These are phyloP conservation scores for Pichia insulana DNA, from an alignment of 805 yeast species.

Conservation along the genomic window DNA sequence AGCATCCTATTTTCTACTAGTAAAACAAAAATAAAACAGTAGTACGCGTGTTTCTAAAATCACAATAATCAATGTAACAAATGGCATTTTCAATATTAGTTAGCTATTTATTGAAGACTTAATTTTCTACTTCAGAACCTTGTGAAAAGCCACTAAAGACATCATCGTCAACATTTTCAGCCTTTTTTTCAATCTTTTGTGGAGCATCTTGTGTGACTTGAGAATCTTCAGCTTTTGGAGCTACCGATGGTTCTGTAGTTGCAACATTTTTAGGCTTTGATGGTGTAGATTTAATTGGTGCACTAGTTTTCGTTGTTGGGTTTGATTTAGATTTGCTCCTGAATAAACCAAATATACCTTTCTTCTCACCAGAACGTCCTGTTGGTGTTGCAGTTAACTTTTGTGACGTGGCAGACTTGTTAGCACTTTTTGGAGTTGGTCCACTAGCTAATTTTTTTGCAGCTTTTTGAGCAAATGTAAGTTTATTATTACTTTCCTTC, in stretches of 20 bases:
- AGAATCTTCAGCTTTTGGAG: conserved; percentile 19
- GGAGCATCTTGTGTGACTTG: conserved; percentile 19
- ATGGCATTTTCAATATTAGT: background rate
- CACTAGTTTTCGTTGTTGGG: background rate
- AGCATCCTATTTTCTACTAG: too few species aligned
- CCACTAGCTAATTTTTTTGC: background rate
- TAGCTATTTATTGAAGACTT: too few species aligned
- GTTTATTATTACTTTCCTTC: conserved; percentile 8
- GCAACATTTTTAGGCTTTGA: conserved; percentile 1
- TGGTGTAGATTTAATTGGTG: background rate
- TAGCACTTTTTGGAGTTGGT: conserved; percentile 1
- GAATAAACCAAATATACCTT: conserved; percentile 10
- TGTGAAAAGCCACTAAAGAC: conserved; percentile 40
- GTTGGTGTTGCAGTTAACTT: background rate
- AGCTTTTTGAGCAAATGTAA: background rate
- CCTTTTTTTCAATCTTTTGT: conserved; percentile 2
- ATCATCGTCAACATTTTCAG: conserved; percentile 13
- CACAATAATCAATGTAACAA: background rate
- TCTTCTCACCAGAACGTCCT: background rate
- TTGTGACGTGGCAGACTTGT: background rate
- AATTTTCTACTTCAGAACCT: conserved; percentile 26
- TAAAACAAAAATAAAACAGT: too few species aligned
- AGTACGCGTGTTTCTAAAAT: too few species aligned
- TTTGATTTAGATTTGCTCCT: background rate
- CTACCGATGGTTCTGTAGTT: background rate